A percentile compares a stretch with the other conserved stretches of the same genome.
Conservation (phyloP, 1,139 yeast genomes). For the Saccharomyces hybrid region DNA sequence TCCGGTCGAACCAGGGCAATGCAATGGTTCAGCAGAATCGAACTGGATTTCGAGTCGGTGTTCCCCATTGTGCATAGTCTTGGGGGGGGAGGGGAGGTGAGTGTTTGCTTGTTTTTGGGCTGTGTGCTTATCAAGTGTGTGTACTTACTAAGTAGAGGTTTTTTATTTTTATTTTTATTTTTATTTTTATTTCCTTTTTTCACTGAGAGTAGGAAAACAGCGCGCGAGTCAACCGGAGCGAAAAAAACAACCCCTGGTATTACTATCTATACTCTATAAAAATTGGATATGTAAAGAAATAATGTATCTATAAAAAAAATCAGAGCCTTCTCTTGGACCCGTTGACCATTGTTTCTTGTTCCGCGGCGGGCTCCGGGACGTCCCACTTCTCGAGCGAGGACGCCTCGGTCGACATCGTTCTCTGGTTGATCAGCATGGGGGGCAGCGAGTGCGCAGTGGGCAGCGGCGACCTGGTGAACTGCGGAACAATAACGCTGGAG, state of each 20-base stretch:
- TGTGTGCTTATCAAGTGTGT: not conserved
- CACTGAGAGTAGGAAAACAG: not conserved
- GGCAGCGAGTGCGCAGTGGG: constrained; percentile 28
- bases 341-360: constrained; percentile 14
- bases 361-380: constrained; percentile 10
- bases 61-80: constrained; percentile 49
- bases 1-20: constrained; percentile 48
- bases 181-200: not conserved
- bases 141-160: not conserved
- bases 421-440: constrained; percentile 27
- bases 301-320: not conserved
- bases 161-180: not conserved
- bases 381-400: constrained; percentile 16
- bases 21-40: constrained; percentile 51
- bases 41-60: constrained; percentile 52
- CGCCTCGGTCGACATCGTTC: constrained; percentile 19
- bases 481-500: constrained; percentile 15
- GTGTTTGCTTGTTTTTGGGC: not conserved
- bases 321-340: constrained; percentile 14
- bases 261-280: not conserved
- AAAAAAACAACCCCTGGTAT: not conserved
- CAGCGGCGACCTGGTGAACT: constrained; percentile 7
- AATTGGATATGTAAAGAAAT: not conserved
- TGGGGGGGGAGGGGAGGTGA: not conserved
- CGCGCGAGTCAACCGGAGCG: not conserved